Evolutionary conservation across 2,329 filamentous ascomycete species (phyloP), one percentile per base, ranked within the genome.

Genomic region (Fusarium stilboides): DNA sequence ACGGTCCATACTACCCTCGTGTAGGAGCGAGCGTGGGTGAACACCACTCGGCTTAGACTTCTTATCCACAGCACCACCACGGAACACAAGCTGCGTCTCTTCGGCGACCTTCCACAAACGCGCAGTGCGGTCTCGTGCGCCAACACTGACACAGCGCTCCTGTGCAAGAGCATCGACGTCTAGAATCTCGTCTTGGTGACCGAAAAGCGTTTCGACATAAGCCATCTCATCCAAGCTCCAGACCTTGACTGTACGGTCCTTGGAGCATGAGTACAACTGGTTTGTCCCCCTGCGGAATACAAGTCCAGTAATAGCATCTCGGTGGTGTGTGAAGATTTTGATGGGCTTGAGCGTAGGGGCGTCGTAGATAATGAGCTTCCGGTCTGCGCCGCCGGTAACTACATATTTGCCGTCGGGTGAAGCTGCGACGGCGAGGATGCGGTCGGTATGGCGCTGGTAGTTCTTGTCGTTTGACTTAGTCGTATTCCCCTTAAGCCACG

Each of bases 81-180:
- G 91, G 80, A 98, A 99, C 3, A 98, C 94, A 8, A 99, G 88
- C 78, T 99, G 96, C 2, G 92, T 93, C 82, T 99, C 95, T 74
- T 99, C 96, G 6, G 93, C 89, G 2, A 99, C 94, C 80, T 98
- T 98, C 96, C 96, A 99, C 72, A 97, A 82, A 61, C 96, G 87
- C 39, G 95, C 96, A 3, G 94, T 98, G 59, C 95, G 90, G 79
- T 99, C 96, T 69, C 96, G 87, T 8, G 94, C 92, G 57, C 96
- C 96, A 19, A 97, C 96, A 65, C 91, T 96, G 62, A 98, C 87
- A 77, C 96, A 98, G 49, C 94, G 91, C 79, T 98, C 96, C 72
- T 94, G 90, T 3, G 91, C 90, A 66, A 97, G 86, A 22, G 93
- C 91, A 68, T 93, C 92, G 56, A 99, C 88, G 75, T 94, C 93